These are phyloP conservation scores for Chaetomium olivaceum DNA, from an alignment of 2,329 filamentous ascomycete species.

Conservation along the genomic window DNA sequence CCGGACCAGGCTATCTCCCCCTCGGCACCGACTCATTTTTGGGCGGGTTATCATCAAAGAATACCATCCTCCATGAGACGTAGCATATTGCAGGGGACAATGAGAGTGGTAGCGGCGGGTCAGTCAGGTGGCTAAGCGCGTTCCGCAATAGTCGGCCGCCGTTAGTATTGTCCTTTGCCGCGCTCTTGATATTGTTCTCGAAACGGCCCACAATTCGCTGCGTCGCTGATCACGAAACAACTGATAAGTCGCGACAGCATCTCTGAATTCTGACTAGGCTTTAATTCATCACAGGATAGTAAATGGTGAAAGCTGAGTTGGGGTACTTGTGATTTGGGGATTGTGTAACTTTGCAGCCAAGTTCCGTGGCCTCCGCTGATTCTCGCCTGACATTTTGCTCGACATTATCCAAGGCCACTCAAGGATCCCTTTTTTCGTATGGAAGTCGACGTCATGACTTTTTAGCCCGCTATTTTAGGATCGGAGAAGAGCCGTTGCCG, in stretches of 20 bases:
- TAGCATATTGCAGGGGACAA: constrained; percentile 21
- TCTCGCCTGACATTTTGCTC: background rate
- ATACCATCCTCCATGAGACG: background rate
- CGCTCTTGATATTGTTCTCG: constrained; percentile 28
- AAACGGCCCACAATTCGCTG: constrained; percentile 20
- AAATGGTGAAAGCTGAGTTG: background rate
- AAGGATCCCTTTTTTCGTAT: background rate
- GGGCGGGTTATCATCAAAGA: constrained; percentile 7
- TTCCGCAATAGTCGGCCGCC: constrained; percentile 15
- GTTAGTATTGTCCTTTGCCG: constrained; percentile 10
- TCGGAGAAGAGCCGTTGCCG: background rate
- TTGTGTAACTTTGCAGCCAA: background rate
- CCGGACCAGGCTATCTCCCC: background rate
- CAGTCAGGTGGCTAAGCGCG: constrained; percentile 11
- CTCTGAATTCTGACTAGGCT: background rate
- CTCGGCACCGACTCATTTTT: background rate
- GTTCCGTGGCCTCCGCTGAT: background rate
- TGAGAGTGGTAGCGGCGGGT: constrained; percentile 8
- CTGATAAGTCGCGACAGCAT: constrained; percentile 15
- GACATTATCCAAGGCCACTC: background rate
- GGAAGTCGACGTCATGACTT: background rate
- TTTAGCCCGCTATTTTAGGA: background rate
- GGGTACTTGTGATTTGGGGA: background rate
- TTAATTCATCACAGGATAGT: background rate
- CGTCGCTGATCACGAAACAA: constrained; percentile 4